Evolutionary conservation across 2,329 filamentous ascomycete species (phyloP).

Genomic region (Neopestalotiopsis clavispora): DNA sequence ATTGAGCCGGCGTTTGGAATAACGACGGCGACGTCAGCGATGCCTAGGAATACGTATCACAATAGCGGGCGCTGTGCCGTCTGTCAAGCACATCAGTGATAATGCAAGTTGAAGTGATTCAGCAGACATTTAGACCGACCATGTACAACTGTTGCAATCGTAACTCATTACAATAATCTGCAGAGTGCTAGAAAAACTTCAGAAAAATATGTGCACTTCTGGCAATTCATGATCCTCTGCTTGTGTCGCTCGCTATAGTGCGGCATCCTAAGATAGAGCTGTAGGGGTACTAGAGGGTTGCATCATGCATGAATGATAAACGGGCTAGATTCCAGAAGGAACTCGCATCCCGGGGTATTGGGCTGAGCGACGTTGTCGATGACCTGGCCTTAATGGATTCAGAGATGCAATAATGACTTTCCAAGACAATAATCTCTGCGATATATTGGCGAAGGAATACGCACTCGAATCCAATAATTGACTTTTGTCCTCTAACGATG

Average conservation of each 20-base stretch:
- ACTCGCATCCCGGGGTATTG: neutral
- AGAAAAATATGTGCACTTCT: neutral
- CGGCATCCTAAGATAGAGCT: neutral
- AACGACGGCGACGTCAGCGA: conserved; percentile 2
- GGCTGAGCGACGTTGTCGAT: neutral
- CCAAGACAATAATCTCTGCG: neutral
- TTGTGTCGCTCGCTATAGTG: neutral
- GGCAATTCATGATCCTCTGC: neutral
- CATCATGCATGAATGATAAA: conserved; percentile 11
- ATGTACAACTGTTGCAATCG: neutral
- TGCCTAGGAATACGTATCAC: neutral
- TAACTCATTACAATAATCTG: neutral
- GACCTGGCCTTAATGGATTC: neutral
- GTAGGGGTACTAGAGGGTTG: neutral
- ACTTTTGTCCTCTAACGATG: neutral
- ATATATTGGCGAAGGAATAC: neutral
- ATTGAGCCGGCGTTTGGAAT: conserved; percentile 13
- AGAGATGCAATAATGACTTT: neutral
- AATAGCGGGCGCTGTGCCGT: neutral
- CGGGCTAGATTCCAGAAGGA: conserved; percentile 10
- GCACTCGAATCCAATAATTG: neutral
- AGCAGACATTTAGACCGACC: neutral
- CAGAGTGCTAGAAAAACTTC: neutral
- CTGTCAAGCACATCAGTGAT: neutral
- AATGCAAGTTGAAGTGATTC: neutral